Base-by-base conservation (phyloP, 352 stramenopile genomes). In the Phytophthora hybrid region DNA sequence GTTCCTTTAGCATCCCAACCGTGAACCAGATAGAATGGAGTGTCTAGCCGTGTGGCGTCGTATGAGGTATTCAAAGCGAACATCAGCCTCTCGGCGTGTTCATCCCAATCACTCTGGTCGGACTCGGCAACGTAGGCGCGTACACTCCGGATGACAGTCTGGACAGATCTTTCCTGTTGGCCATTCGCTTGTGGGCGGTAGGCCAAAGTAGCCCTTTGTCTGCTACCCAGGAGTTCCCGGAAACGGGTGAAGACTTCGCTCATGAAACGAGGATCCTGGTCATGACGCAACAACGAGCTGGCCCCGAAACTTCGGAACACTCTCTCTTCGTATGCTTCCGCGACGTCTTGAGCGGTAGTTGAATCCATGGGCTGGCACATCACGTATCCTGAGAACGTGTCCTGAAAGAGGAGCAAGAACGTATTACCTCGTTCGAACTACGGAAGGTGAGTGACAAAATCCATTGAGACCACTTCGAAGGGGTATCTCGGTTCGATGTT, bases 101-200 rank as follows among this genome's bases (percentile, higher is more conserved):
- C 66, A 1, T 86, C 76, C 66, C 79, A 86, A 26, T 81, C 79
- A 13, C 51, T 59, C 54, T 83, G 72, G 9, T 46, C 59, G 64
- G 53, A 0, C 64, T 76, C 46, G 73, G 56, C 1, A 14, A 73
- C 26, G 34, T 82, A 83, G 0, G 58, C 32, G 6, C 29, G 26
- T 16, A 83, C 44, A 6, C 32, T 55, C 5, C 55, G 31, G n/a
- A 78, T 66, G 0, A 86, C 69, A 0, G 78, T 76, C 52, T 82
- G 74, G 1, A 78, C 70, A 0, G 65, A 78, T 6, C 70, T 23
- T 13, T 78, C 74, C 18, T 82, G 75, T 55, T 84, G 71, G 0
- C 79, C 76, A 26, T 85, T 85, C 0, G 72, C 76, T 53, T 81
- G 73, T 0, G 73, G 70, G 2, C 69, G 62, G 37, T 83, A 83